phyloP scores from a whole-genome alignment of 2,329 filamentous ascomycete species.

The Magnaporthales sp. region DNA sequence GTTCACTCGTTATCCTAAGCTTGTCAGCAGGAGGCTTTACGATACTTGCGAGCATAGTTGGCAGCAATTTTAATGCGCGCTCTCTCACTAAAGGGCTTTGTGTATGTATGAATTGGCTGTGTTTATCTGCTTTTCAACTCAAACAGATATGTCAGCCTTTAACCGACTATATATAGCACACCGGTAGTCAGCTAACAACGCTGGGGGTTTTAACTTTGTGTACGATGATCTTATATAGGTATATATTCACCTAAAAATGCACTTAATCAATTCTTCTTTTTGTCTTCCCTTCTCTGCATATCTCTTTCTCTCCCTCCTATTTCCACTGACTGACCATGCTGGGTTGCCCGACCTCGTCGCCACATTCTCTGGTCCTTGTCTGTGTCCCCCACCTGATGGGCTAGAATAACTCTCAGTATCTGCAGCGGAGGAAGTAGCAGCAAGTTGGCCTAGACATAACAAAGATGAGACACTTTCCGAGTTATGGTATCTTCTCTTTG shows the following conservation, averaged over 20 bases:
- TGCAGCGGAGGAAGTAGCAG: not conserved
- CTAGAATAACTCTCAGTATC: not conserved
- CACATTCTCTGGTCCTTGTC: not conserved
- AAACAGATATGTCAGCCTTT: too few species aligned
- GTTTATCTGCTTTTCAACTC: too few species aligned
- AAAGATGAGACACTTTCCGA: not conserved
- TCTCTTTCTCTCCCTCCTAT: not conserved
- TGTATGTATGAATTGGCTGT: too few species aligned
- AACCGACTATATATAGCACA: too few species aligned
- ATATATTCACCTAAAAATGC: not conserved
- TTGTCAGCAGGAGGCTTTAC: not conserved
- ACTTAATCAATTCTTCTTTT: not conserved
- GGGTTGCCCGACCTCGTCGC: not conserved
- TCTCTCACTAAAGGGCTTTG: too few species aligned
- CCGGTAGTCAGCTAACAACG: too few species aligned
- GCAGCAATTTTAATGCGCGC: too few species aligned
- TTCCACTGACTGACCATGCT: not conserved
- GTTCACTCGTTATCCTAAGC: not conserved
- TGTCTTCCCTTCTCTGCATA: not conserved
- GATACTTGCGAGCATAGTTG: not conserved
- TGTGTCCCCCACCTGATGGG: not conserved
- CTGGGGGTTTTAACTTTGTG: too few species aligned
- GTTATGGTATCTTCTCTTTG: not conserved
- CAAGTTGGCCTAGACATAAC: not conserved
- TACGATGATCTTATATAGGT: not conserved